phyloP scores from a whole-genome alignment of 2,329 filamentous ascomycete species.

The Aspergillus quadricinctus region DNA sequence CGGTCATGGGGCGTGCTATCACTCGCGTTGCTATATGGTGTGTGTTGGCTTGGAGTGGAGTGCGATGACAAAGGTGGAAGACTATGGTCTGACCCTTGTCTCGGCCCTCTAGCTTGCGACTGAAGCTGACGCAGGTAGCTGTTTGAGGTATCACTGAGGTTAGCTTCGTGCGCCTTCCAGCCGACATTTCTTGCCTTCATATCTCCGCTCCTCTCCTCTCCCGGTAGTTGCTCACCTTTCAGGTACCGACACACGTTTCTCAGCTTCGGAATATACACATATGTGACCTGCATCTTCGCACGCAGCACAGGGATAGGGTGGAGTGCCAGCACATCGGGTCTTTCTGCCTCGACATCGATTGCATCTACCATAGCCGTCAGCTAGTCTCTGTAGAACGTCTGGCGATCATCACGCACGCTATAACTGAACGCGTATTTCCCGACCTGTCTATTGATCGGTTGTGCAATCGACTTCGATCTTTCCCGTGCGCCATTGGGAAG shows the following conservation, averaged over 20 bases:
- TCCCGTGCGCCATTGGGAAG: slow-evolving; percentile 10
- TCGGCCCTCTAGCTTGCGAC: slow-evolving; percentile 21
- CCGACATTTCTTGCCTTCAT: not conserved
- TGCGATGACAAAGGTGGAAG: slow-evolving; percentile 1
- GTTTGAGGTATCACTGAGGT: not conserved
- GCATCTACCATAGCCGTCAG: slow-evolving; percentile 20
- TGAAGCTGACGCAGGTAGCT: slow-evolving; percentile 33
- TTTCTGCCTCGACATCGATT: slow-evolving; percentile 36
- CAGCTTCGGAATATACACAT: slow-evolving; percentile 35
- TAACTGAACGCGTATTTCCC: slow-evolving; percentile 20
- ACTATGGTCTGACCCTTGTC: slow-evolving; percentile 10
- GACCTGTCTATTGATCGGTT: slow-evolving; percentile 18
- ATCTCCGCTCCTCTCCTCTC: not conserved
- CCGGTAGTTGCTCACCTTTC: slow-evolving; percentile 25
- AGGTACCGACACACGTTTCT: slow-evolving; percentile 32
- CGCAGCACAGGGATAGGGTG: slow-evolving; percentile 32
- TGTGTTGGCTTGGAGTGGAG: slow-evolving; percentile 13
- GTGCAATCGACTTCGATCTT: slow-evolving; percentile 4
- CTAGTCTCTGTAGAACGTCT: not conserved
- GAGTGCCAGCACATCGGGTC: slow-evolving; percentile 32
- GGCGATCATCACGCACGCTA: slow-evolving; percentile 20
- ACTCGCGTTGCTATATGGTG: slow-evolving; percentile 11
- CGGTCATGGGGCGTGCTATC: slow-evolving; percentile 23
- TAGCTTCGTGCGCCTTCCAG: not conserved
- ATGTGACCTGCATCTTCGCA: slow-evolving; percentile 28